phyloP scores from a whole-genome alignment of 495 filamentous ascomycete genomes.

The Xylaria castorea region DNA sequence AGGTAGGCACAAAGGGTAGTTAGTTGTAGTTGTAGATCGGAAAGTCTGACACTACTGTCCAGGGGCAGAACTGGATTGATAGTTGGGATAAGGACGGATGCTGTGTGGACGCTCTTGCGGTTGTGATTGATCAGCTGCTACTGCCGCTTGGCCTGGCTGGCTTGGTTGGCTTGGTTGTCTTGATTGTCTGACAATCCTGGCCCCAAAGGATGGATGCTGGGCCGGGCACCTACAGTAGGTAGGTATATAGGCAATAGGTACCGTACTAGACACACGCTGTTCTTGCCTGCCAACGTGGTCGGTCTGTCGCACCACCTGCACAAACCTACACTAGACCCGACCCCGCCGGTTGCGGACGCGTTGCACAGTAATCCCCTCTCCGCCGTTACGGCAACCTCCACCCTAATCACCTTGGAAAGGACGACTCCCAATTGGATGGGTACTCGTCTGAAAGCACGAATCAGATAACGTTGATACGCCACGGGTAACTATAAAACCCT shows the following conservation, averaged over 20 bases:
- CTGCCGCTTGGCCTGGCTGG: constrained; percentile 10
- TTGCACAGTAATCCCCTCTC: constrained; percentile 18
- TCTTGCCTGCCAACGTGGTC: constrained; percentile 5
- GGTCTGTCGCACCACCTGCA: constrained; percentile 10
- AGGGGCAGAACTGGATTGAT: constrained; percentile 5
- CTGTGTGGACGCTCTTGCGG: constrained; percentile 7
- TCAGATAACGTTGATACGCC: constrained; percentile 47
- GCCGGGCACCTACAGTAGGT: background rate
- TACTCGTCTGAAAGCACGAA: constrained; percentile 45
- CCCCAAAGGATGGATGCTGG: constrained; percentile 1
- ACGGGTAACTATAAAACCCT: constrained; percentile 43
- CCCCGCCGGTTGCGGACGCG: constrained; percentile 25
- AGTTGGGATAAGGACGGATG: constrained; percentile 1
- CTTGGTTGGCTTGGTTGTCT: constrained; percentile 5
- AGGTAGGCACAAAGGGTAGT: background rate
- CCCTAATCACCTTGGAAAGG: background rate
- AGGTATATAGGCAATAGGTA: constrained; percentile 7
- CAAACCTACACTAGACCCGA: background rate
- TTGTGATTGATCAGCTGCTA: constrained; percentile 24
- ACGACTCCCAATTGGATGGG: constrained; percentile 11
- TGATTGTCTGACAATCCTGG: background rate
- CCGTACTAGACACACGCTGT: background rate
- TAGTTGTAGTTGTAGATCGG: constrained; percentile 22
- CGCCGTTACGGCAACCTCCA: constrained; percentile 2
- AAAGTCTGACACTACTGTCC: background rate